Base-by-base conservation (phyloP, 2,329 filamentous ascomycete species). In the Cercospora sesami region DNA sequence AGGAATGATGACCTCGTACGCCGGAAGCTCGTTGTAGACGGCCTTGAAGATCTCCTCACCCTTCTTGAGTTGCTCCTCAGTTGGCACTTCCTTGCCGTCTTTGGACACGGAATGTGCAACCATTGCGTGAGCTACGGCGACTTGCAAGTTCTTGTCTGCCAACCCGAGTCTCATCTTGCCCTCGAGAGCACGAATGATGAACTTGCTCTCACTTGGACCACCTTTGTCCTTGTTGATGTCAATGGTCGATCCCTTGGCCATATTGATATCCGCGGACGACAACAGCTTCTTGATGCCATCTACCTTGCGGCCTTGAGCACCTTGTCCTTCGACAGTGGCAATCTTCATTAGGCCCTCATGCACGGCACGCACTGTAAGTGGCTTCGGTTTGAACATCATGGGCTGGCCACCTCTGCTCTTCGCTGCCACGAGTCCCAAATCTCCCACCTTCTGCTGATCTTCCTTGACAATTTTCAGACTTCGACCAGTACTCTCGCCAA, bases 341-440 rank as follows among this genome's bases (percentile, higher is more conserved):
- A 99, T 96, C 36, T 86, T 87, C 84, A 98, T 91, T 39, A 99
- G 80, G 1, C 92, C 92, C 76, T 95, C 90, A 75, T 96, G 93
- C 1, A 99, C 94, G 30, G 91, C 93, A 66, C 87, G 87, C 1
- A 99, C 86, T 0, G 94, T 97, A 74, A 99, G 83, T 30, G 94
- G 85, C 80, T 96, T 97, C 2, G 94, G 95, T 79, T 96, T 97
- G 84, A 98, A 97, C 93, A 99, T 97, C 23, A 95, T 98, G 10
- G 92, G 92, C 77, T 99, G 95, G 57, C 94, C 98, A 14, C 91
- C 92, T 79, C 94, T 89, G 81, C 93, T 97, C 83, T 98, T 97
- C 60, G 96, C 92, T 53, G 95, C 95, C 1, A 99, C 94, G 36
- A 98, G 84, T 10, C 95, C 95, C 10, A 99, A 85, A 79, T 99